Evolutionary conservation across 768 basidiomycete genomes (phyloP).

Genomic region (Suillus lakei): DNA sequence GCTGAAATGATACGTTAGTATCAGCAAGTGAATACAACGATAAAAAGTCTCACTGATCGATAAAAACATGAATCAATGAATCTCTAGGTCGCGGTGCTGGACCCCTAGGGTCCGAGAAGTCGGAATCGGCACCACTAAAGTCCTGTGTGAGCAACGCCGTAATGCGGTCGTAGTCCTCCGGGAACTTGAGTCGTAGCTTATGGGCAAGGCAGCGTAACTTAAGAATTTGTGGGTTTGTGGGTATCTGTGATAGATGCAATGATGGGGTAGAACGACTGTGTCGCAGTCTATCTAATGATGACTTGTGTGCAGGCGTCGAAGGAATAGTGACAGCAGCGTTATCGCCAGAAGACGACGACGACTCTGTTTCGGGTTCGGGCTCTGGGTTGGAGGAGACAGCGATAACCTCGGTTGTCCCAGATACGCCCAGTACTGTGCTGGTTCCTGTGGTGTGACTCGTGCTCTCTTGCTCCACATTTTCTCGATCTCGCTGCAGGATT

Average conservation of each 20-base stretch:
- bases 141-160: constrained; percentile 38
- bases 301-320: constrained; percentile 34
- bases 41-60: constrained; percentile 46
- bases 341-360: constrained; percentile 36
- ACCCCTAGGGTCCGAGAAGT: constrained; percentile 39
- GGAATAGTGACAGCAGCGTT: constrained; percentile 21
- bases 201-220: constrained; percentile 60
- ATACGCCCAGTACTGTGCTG: neutral
- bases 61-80: constrained; percentile 44
- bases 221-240: constrained; percentile 51
- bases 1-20: constrained; percentile 42
- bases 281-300: constrained; percentile 34
- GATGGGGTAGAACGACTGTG: constrained; percentile 54
- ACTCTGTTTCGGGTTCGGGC: constrained; percentile 25
- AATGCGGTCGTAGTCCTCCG: constrained; percentile 48
- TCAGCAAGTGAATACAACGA: neutral
- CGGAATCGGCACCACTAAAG: constrained; percentile 39
- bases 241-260: constrained; percentile 44
- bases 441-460: constrained; percentile 3
- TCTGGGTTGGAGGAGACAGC: constrained; percentile 22
- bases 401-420: constrained; percentile 24
- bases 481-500: constrained; percentile 29
- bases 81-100: constrained; percentile 37
- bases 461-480: constrained; percentile 4
- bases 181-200: constrained; percentile 60